Base-by-base conservation (phyloP, 208 protist genomes). In the Trypanosomatidae sp. region DNA sequence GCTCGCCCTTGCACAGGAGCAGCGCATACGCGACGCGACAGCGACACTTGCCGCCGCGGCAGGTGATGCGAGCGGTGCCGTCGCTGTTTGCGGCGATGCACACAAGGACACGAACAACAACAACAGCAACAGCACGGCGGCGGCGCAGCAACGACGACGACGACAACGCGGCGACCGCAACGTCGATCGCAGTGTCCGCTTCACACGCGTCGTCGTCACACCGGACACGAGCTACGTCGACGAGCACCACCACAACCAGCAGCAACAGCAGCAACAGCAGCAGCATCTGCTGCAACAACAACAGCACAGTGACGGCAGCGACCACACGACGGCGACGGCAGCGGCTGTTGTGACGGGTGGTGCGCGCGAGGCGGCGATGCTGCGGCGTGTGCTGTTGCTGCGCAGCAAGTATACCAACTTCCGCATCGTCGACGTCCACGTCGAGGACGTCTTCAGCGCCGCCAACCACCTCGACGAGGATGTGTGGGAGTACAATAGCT, bases 371-470 rank as follows among this genome's bases (percentile, higher is more conserved):
- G 79, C 88, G 23, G 65, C 70, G 45, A 46, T 66, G 28, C 59
- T 92, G 52, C 66, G 67, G 4, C 51, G 82, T 15, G 67, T 80
- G 25, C 61, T 92, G 40, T 46, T 52, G 8, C 67, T 92, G 16
- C 75, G 79, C 16, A 64, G 69, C 22, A 83, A 84, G 63, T 92
- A 92, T 58, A 56, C 69, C 20, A 73, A 68, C 43, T 62, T 82
- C 15, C 71, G 72, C 16, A 56, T 69, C 52, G 50, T 61, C 20
- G 61, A 74, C 38, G 61, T 60, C 33, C 49, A 44, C 32, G 75
- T 92, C 39, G 84, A 92, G 54, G 84, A 92, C 61, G 84, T 92
- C 30, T 92, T 92, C 51, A 85, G 53, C 48, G 39, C 66, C 6
- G 54, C 56, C 23, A 69, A 71, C 44, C 61, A 76, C n/a, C 78